These are phyloP conservation scores for Amaranthus palmeri DNA, from an alignment of 148 eudicot species.

Conservation along the genomic window DNA sequence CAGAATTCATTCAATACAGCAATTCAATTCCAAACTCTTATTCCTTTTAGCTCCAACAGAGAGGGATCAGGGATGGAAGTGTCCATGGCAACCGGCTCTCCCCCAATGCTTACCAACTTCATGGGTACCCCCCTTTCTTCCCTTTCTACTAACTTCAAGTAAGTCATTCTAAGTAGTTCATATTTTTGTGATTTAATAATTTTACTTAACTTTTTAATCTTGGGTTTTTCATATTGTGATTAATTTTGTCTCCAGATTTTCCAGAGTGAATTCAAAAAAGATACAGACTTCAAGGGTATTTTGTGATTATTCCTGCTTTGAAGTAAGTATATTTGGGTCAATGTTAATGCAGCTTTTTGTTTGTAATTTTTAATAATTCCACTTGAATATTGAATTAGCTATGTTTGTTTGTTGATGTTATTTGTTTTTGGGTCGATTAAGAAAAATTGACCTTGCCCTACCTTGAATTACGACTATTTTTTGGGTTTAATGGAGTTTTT, in stretches of 20 bases:
- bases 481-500: not conserved
- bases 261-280: conserved; percentile 33
- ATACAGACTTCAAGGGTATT: conserved; percentile 31
- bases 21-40: no score
- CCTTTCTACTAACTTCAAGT: conserved; percentile 10
- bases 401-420: not conserved
- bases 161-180: not conserved
- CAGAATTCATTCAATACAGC: no score
- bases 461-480: not conserved
- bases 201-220: not conserved
- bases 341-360: not conserved
- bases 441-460: not conserved
- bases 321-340: conserved; percentile 35
- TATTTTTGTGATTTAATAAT: not conserved
- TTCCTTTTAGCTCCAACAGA: no score
- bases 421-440: not conserved
- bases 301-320: conserved; percentile 65
- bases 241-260: no score
- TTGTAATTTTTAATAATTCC: not conserved
- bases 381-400: not conserved
- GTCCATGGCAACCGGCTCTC: not conserved
- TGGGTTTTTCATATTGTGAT: not conserved
- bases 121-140: not conserved
- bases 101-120: not conserved
- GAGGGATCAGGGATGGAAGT: conserved; percentile 12